Base-by-base conservation (phyloP, 345 rosid species). In the Mallotus nudiflorus region DNA sequence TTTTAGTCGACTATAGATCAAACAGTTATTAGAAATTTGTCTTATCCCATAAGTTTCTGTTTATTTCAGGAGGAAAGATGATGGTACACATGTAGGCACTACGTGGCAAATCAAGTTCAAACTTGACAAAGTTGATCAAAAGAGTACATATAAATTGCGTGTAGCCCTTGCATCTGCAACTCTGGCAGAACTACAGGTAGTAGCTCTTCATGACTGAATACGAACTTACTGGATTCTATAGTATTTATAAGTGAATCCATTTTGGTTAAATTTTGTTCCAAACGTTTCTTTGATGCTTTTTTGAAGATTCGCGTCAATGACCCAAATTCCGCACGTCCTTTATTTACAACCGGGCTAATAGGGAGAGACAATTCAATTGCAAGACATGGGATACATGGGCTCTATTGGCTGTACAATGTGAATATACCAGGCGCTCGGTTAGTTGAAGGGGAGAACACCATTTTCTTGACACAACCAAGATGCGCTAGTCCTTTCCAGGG, bases 41-140 rank as follows among this genome's bases (percentile, higher is more conserved):
- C 14, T 22, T 18, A 15, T 44, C 11, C 15, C n/a, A 37, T 64
- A 53, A 63, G 24, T 40, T 25, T 55, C 24, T n/a, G 35, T 40
- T 1, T 25, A 22, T 59, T 35, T 33, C 78, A 88, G 89, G 85
- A 72, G 63, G 68, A 77, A 59, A 68, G 84, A 73, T 28, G 71
- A 76, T 39, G 71, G 51, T 39, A 66, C 83, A 20, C 71, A 75
- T 72, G 81, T 72, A 40, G 90, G 89, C 75, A 66, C 75, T 3
- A 70, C 75, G 6, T 76, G 80, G 80, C 75, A 70, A 33, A 71
- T 76, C 54, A 66, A 71, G 68, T 76, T 70, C 64, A 42, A 42
- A 19, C 75, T 76, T 16, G 75, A 71, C 55, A 53, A 53, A 22
- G 64, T 71, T 44, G 72, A 71, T 45, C 55, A 29, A 4, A 66